Percentiles rank a stretch among this genome's conserved stretches.
Evolutionary conservation across 2,329 filamentous ascomycete genomes (phyloP).

Genomic region (Xylaria sp.): DNA sequence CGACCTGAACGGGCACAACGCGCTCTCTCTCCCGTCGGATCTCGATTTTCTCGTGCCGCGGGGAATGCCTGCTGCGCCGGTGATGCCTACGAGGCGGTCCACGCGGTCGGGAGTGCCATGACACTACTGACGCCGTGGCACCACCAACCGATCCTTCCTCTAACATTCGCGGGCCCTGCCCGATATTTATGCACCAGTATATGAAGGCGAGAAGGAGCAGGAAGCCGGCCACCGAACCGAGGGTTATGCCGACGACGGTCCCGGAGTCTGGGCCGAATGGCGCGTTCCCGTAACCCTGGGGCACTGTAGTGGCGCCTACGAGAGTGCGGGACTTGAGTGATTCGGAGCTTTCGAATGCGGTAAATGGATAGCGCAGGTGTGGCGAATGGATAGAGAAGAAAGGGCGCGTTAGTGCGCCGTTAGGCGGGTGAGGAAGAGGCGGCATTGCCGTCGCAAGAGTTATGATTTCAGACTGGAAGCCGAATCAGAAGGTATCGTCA

Average conservation of each 20-base stretch:
- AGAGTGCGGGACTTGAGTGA: slow-evolving; percentile 38
- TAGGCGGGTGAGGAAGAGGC: slow-evolving; percentile 34
- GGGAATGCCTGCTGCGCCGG: slow-evolving; percentile 27
- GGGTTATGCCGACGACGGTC: slow-evolving; percentile 52
- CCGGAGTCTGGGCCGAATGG: slow-evolving; percentile 53
- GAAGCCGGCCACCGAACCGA: slow-evolving; percentile 57
- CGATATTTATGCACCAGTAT: slow-evolving; percentile 48
- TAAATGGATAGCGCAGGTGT: slow-evolving; percentile 31
- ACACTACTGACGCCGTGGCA: slow-evolving; percentile 47
- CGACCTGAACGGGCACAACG: slow-evolving; percentile 24
- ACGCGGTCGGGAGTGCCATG: slow-evolving; percentile 46
- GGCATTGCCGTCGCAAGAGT: slow-evolving; percentile 35
- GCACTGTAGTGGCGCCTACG: slow-evolving; percentile 53
- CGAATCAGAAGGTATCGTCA: background rate
- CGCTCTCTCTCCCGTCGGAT: slow-evolving; percentile 43
- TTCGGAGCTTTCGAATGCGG: slow-evolving; percentile 23
- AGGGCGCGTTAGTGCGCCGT: slow-evolving; percentile 32
- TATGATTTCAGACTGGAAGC: slow-evolving; percentile 11
- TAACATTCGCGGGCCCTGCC: slow-evolving; percentile 42
- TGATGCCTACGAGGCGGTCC: slow-evolving; percentile 31
- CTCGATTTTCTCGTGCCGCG: slow-evolving; percentile 48
- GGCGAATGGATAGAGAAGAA: slow-evolving; percentile 30
- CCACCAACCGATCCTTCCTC: slow-evolving; percentile 50
- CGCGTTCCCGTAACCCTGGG: slow-evolving; percentile 56
- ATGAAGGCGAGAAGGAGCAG: slow-evolving; percentile 46